Percentiles rank a stretch among this genome's conserved stretches.
phyloP scores from a whole-genome alignment of 2,329 filamentous ascomycete genomes.

The Hypoxylon sp. region DNA sequence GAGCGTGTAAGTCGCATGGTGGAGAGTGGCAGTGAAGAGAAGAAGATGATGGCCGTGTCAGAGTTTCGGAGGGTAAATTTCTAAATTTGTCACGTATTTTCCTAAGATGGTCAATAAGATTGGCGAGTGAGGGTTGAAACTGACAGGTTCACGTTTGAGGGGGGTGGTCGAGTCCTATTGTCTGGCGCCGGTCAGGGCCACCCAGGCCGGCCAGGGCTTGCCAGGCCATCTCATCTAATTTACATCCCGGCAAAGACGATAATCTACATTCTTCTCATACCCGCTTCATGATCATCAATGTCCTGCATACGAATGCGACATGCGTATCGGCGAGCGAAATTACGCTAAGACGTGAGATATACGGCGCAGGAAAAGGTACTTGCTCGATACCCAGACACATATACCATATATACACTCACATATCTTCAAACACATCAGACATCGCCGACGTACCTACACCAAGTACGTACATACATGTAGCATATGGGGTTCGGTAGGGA shows the following conservation, averaged over 20 bases:
- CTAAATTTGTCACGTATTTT: constrained; percentile 19
- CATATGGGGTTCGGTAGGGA: no score
- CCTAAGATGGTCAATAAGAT: constrained; percentile 21
- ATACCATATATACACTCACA: background rate
- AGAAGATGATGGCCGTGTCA: constrained; percentile 16
- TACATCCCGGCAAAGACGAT: constrained; percentile 14
- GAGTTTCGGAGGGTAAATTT: constrained; percentile 1
- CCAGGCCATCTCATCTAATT: constrained; percentile 1
- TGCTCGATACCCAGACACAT: no score
- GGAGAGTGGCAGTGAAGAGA: constrained; percentile 4
- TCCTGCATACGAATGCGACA: constrained; percentile 30
- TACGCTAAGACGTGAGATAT: constrained; percentile 20
- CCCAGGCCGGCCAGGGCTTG: no score
- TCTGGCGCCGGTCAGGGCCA: no score
- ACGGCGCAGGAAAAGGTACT: no score
- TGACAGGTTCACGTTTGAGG: constrained; percentile 15
- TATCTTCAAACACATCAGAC: no score
- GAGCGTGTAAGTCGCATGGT: constrained; percentile 1
- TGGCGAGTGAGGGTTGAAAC: constrained; percentile 24
- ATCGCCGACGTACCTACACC: no score
- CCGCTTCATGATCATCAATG: constrained; percentile 18
- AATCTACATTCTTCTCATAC: constrained; percentile 7
- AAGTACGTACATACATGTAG: constrained; percentile 5
- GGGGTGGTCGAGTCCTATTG: constrained; percentile 7
- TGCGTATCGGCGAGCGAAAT: constrained; percentile 29